Evolutionary conservation across 371 early-diverging fungal genomes (phyloP), one percentile per base, ranked within the genome.

Genomic region (Actinomortierella wolfii): DNA sequence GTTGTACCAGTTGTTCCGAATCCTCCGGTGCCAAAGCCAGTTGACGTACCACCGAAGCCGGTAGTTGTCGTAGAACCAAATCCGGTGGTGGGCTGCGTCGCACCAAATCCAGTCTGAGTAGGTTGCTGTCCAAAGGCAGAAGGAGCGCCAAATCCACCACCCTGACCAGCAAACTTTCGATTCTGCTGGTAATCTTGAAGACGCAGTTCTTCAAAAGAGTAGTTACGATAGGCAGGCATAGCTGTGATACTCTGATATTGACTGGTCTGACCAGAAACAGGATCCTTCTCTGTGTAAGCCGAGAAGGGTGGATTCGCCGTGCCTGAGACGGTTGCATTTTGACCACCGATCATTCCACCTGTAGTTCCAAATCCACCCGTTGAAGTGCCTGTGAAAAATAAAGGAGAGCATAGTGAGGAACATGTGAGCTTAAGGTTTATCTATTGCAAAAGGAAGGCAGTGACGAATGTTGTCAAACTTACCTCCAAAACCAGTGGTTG

Each of bases 151-250:
- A 81, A 82, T 17, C 68, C 66, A 40, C 51, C 34, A n/a, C 57
- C 70, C 40, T 61, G 62, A 0, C 70, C 76, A 6, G 87, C 81
- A 14, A 77, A 84, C 64, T 94, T 93, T 61, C 95, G 92, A 46
- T 88, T 88, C 66, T 92, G 88, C 51, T 80, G 74, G 61, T 97
- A 97, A 74, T 97, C 98, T 82, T 93, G 89, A 6, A 92, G 68
- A 34, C 97, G 87, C 50, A 97, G 87, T 78, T 97, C 98, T 86
- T 97, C 97, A 39, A 89, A 82, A 18, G 94, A 95, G 68, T 79
- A 94, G 49, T 83, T 86, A 56, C 83, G 83, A 73, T 97, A 97
- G 40, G 87, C 89, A 15, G 91, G 91, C 96, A 95, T 96, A n/a
- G 94, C 92, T 25, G 89, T 84, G 51, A 97, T 92, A 26, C 83